These are phyloP conservation scores for Salvia miltiorrhiza DNA, from an alignment of 257 asterid species.

Conservation along the genomic window DNA sequence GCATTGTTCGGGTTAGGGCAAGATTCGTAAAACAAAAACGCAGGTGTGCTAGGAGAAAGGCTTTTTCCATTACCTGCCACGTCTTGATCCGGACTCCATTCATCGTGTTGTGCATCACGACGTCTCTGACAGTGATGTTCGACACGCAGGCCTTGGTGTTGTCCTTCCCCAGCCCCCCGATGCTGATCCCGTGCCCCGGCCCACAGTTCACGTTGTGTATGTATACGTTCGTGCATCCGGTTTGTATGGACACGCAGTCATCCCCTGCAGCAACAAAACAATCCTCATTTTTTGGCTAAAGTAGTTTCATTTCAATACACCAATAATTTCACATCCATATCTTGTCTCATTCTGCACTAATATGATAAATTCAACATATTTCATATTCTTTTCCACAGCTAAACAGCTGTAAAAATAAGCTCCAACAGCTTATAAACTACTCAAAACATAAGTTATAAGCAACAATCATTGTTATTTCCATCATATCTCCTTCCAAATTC, in stretches of 20 bases:
- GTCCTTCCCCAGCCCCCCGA: conserved; percentile 89
- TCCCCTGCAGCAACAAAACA: conserved; percentile 62
- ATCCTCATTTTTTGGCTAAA: too few relatives aligned
- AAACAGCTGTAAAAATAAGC: too few relatives aligned
- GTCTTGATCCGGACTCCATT: conserved; percentile 87
- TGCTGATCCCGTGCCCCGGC: conserved; percentile 97
- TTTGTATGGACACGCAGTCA: conserved; percentile 87
- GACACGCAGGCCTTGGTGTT: conserved; percentile 91
- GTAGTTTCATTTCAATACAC: too few relatives aligned
- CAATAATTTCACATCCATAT: background rate
- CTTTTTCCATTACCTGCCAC: conserved; percentile 68
- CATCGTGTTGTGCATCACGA: conserved; percentile 68
- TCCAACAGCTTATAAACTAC: too few relatives aligned
- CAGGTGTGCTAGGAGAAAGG: too few relatives aligned
- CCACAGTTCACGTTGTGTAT: conserved; percentile 77
- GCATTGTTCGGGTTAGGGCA: background rate
- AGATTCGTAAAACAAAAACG: too few relatives aligned
- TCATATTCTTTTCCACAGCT: background rate
- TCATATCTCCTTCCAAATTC: too few relatives aligned
- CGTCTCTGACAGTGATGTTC: conserved; percentile 71
- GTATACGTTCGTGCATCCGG: conserved; percentile 76
- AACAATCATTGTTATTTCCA: too few relatives aligned
- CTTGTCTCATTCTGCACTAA: background rate
- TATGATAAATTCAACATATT: background rate
- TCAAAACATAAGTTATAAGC: too few relatives aligned